Conservation (phyloP, 768 basidiomycete species). For the Phanerodontia chrysosporium region DNA sequence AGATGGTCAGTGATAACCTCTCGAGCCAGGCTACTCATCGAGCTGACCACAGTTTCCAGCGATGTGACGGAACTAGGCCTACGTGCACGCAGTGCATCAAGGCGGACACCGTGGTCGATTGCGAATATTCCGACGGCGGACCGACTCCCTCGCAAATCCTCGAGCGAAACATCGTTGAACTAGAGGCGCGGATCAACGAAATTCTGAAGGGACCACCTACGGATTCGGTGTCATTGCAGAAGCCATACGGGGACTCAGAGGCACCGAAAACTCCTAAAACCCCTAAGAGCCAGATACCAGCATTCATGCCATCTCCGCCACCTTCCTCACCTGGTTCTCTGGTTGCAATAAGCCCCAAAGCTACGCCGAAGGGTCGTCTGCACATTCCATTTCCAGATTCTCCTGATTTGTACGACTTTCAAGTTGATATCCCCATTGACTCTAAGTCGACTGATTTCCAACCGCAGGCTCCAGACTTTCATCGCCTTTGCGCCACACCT, state of each 20-base stretch:
- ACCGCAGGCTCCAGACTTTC: conserved; percentile 29
- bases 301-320: neutral
- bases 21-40: neutral
- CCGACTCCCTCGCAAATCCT: conserved; percentile 56
- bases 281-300: neutral
- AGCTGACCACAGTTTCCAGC: conserved; percentile 31
- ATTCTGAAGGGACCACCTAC: neutral
- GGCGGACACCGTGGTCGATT: conserved; percentile 52
- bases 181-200: conserved; percentile 46
- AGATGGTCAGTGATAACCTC: conserved; percentile 35
- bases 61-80: conserved; percentile 64
- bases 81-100: conserved; percentile 58
- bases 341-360: neutral
- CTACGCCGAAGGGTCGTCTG: neutral
- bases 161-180: conserved; percentile 52
- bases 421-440: too few species aligned
- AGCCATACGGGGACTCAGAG: neutral
- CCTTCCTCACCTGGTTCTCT: neutral
- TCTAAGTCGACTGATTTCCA: neutral
- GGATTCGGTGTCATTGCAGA: neutral
- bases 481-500: conserved; percentile 51
- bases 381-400: neutral
- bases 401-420: neutral
- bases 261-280: neutral
- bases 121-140: conserved; percentile 66